phyloP scores from a whole-genome alignment of 2,329 filamentous ascomycete genomes.

The Neonectria coccinea region DNA sequence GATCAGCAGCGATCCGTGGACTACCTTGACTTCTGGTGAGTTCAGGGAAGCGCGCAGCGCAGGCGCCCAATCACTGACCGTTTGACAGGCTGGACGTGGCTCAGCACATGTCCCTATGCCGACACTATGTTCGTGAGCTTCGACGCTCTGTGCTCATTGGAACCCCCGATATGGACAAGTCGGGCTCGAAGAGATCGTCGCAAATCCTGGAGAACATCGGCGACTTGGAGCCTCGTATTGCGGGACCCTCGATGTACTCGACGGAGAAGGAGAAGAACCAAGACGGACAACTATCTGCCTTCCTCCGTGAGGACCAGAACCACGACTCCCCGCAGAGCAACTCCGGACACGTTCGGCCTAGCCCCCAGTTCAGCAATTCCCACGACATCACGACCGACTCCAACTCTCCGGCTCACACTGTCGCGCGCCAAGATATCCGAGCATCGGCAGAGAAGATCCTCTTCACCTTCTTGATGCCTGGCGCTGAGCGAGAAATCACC shows the following conservation, averaged over 20 bases:
- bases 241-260: constrained; percentile 71
- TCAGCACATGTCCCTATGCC: constrained; percentile 97
- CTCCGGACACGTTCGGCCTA: constrained; percentile 57
- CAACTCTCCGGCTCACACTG: constrained; percentile 84
- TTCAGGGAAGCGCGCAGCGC: constrained; percentile 17
- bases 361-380: constrained; percentile 70
- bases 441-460: constrained; percentile 97
- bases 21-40: constrained; percentile 97
- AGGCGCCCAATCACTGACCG: constrained; percentile 30
- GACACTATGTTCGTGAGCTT: constrained; percentile 96
- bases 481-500: constrained; percentile 96
- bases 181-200: constrained; percentile 85
- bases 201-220: constrained; percentile 79
- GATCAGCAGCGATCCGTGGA: constrained; percentile 98
- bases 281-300: constrained; percentile 92
- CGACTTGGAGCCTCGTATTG: constrained; percentile 71
- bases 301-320: constrained; percentile 76
- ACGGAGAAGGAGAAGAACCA: constrained; percentile 80
- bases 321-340: constrained; percentile 69
- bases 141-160: constrained; percentile 92
- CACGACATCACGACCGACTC: constrained; percentile 77
- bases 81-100: constrained; percentile 91
- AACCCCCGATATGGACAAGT: constrained; percentile 89
- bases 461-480: constrained; percentile 95
- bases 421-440: constrained; percentile 89